A percentile compares a stretch with the other conserved stretches of the same genome.
phyloP scores from a whole-genome alignment of 2,329 filamentous ascomycete species.

The Exophiala lecanii-corni region DNA sequence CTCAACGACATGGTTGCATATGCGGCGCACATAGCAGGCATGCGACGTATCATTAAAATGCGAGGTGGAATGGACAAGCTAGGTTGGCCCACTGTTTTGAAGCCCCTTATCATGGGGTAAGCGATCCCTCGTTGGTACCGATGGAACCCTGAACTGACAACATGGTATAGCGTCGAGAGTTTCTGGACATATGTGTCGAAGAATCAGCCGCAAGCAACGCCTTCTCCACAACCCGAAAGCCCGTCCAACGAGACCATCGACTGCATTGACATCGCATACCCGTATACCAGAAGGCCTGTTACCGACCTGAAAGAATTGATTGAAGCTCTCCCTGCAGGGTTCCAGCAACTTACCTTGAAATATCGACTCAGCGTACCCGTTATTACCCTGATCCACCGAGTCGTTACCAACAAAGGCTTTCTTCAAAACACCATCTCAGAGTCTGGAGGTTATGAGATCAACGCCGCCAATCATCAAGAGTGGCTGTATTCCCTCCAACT shows the following conservation, averaged over 20 bases:
- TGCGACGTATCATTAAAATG: constrained; percentile 8
- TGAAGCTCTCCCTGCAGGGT: background rate
- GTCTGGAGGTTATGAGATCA: background rate
- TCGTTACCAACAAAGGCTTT: background rate
- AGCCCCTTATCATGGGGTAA: constrained; percentile 9
- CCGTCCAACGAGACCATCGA: background rate
- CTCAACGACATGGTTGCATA: constrained; percentile 9
- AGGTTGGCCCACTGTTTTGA: constrained; percentile 10
- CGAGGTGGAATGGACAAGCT: constrained; percentile 11
- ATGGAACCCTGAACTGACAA: background rate
- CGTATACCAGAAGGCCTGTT: constrained; percentile 2
- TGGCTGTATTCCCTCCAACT: constrained; percentile 5
- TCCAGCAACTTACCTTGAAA: constrained; percentile 4
- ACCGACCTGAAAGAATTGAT: constrained; percentile 5
- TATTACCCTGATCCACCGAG: constrained; percentile 6
- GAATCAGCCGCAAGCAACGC: background rate
- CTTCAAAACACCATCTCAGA: background rate
- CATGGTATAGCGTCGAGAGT: constrained; percentile 7
- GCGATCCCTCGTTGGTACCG: background rate
- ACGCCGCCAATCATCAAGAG: constrained; percentile 8
- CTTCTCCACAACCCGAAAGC: background rate
- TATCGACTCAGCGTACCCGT: constrained; percentile 7
- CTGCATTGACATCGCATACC: background rate
- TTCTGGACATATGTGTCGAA: constrained; percentile 13
- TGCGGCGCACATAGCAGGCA: constrained; percentile 8